Conservation (phyloP, 2,329 filamentous ascomycete genomes). For the Dactylonectria estremocensis region DNA sequence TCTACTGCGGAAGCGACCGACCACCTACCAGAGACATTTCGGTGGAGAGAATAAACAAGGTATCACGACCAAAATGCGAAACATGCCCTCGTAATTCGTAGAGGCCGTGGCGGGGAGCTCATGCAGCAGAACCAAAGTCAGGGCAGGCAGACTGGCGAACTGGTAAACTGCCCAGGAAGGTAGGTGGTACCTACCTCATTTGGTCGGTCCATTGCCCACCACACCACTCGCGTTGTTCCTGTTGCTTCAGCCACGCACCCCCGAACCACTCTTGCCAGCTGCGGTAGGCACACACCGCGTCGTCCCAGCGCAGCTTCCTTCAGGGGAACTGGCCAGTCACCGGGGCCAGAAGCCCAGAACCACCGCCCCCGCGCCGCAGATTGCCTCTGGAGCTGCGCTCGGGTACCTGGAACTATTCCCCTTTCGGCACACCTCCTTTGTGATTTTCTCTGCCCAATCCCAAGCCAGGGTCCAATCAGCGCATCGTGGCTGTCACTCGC, state of each 20-base stretch:
- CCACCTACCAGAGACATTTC: neutral
- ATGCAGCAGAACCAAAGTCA: constrained; percentile 10
- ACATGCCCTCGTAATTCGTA: constrained; percentile 24
- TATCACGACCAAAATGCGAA: constrained; percentile 23
- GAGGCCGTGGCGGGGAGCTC: neutral
- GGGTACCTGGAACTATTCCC: constrained; percentile 43
- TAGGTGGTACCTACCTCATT: neutral
- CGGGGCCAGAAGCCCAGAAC: neutral
- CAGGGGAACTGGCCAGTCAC: constrained; percentile 33
- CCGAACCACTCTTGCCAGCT: neutral
- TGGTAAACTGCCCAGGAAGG: no score
- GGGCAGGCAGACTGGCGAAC: neutral
- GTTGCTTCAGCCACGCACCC: neutral
- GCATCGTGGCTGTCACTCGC: constrained; percentile 2
- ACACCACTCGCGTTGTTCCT: neutral
- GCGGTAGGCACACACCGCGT: neutral
- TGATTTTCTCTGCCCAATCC: constrained; percentile 21
- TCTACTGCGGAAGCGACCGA: neutral
- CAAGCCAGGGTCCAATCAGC: constrained; percentile 32
- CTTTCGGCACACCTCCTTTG: constrained; percentile 31
- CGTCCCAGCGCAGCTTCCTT: neutral
- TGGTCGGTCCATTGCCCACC: constrained; percentile 12
- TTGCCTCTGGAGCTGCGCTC: constrained; percentile 32
- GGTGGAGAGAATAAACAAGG: constrained; percentile 11
- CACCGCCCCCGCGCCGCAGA: constrained; percentile 20